Evolutionary conservation across 768 basidiomycete genomes (phyloP).

Genomic region (Hortiboletus flavorubellus): DNA sequence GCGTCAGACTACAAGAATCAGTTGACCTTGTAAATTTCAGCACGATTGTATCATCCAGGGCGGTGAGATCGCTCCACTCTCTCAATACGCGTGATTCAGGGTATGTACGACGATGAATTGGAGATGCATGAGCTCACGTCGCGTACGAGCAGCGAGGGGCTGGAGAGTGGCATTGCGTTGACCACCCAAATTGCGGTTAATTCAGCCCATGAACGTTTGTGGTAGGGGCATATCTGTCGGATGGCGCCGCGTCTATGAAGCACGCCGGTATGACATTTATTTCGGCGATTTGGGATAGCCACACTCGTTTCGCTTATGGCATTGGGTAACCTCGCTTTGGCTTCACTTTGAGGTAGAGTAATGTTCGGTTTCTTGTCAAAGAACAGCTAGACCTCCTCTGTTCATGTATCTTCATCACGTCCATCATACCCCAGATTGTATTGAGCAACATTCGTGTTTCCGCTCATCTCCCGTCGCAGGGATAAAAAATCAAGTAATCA

Average conservation of each 20-base stretch:
- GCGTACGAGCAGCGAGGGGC: neutral
- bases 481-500: too few species aligned
- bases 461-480: too few species aligned
- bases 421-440: too few species aligned
- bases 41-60: conserved; percentile 7
- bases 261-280: too few species aligned
- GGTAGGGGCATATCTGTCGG: neutral
- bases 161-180: neutral
- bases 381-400: neutral
- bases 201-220: neutral
- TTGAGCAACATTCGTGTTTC: too few species aligned
- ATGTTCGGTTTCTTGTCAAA: neutral
- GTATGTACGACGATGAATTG: neutral
- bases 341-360: too few species aligned
- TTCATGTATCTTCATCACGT: too few species aligned
- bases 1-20: neutral
- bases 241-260: neutral
- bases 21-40: conserved; percentile 1
- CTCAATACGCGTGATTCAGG: neutral
- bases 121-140: neutral
- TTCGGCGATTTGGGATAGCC: neutral
- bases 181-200: conserved; percentile 9
- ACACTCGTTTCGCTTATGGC: neutral
- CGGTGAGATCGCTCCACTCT: conserved; percentile 9
- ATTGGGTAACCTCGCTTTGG: neutral